Evolutionary conservation across 768 basidiomycete genomes (phyloP), one percentile per base, ranked within the genome.

Genomic region (Termitomyces sp.): DNA sequence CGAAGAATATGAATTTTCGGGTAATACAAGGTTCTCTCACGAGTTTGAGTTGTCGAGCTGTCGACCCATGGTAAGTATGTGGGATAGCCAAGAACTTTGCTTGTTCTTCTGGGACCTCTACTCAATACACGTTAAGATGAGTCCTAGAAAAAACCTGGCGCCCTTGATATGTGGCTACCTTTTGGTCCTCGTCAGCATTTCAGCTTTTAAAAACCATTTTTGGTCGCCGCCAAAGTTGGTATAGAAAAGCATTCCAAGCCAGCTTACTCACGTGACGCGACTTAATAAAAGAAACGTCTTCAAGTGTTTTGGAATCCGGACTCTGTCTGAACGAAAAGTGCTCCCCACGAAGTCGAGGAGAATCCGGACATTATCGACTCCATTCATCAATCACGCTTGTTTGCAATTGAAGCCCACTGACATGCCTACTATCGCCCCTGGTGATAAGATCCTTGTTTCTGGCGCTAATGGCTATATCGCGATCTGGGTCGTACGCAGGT

Each of bases 401-500:
- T 14, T n/a, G n/a, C n/a, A n/a, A n/a, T n/a, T n/a, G 7, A 50
- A 16, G 13, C 51, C 12, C 13, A 41, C 16, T 3, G 41, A 0
- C 41, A 70, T 70, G 69, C 69, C 69, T 20, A 62, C 56, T 41
- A 60, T 69, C 43, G 13, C 59, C 4, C 23, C 67, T 4, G 62
- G 65, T 36, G 60, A 61, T 50, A 71, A 67, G 55, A 64, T 70
- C 9, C 69, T 72, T 50, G 69, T 71, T 13, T 63, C 71, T 33
- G 72, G 72, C 4, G 71, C 70, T 0, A 72, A 68, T 41, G 71
- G 72, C 33, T 73, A 62, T 61, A 66, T 73, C 47, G 71, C 65
- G 8, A 63, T 61, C n/a, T 72, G 71, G 70, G 65, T 72, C 44
- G 63, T 70, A n/a, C 64, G 64, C 38, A 59, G 46, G 26, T 67